Evolutionary conservation across 2,329 filamentous ascomycete genomes (phyloP), one percentile per base, ranked within the genome.

Genomic region (Stachybotrys elegans): DNA sequence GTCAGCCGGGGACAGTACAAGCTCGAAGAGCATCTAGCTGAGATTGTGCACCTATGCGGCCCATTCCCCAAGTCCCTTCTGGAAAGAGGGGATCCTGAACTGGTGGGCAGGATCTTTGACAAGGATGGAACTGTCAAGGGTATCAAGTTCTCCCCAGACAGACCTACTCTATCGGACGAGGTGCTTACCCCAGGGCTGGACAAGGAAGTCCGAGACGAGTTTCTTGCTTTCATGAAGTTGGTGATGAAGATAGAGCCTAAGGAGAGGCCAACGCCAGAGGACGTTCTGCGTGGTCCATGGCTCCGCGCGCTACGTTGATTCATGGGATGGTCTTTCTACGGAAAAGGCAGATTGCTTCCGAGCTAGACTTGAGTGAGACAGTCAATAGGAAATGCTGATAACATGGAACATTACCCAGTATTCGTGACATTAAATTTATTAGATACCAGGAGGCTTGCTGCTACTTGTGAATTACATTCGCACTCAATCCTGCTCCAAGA

Each of bases 21-120:
- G 29, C 37, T 48, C 5, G 45, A 41, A 37, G 11, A 27, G 38
- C 51, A 52, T n/a, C 32, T 54, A 3, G 17, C 23, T 4, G 48
- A 54, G 43, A 50, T 52, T 21, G 36, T 51, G n/a, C 48, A 50
- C 25, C 40, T 52, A 4, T 49, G 51, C 29, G 47, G 51, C 2
- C 50, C 51, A 0, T 51, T 54, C 20, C 49, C 52, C 0, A 47
- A 31, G 21, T 20, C 35, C 4, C 31, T 54, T 2, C 42, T 54
- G 4, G 35, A 49, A 3, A 43, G 45, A 13, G 51, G 42, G 14
- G 42, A 52, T 7, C 29, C 23, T 9, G 32, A 50, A 7, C 12
- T 50, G 7, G 42, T 51, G 1, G 3, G 22, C 2, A 29, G 43
- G 1, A 7, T 44, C 4, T 54, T 54, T 14, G 23, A 43, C 12